These are phyloP conservation scores for Saturnispora bothae DNA, from an alignment of 805 yeast species.

Conservation along the genomic window DNA sequence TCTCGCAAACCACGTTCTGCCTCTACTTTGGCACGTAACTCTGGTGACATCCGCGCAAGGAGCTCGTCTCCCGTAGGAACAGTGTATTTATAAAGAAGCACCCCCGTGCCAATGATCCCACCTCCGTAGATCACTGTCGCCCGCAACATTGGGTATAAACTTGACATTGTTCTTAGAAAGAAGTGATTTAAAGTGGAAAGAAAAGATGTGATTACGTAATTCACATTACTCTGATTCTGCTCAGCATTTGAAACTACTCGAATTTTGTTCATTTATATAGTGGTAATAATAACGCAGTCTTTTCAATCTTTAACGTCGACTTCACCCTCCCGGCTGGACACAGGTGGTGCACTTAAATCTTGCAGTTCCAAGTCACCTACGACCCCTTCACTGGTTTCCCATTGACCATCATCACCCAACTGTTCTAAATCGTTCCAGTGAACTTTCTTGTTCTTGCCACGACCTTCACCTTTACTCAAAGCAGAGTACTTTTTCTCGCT, in stretches of 20 bases:
- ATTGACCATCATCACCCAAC: conserved; percentile 8
- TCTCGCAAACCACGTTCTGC: conserved; percentile 49
- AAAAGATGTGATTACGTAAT: too few species aligned
- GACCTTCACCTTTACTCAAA: conserved; percentile 2
- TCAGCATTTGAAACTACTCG: too few species aligned
- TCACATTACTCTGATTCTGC: too few species aligned
- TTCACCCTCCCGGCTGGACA: not conserved
- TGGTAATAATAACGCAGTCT: not conserved
- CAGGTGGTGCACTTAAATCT: not conserved
- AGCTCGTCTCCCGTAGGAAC: conserved; percentile 82
- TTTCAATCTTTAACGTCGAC: too few species aligned
- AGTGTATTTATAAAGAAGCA: conserved; percentile 55
- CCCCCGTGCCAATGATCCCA: conserved; percentile 66
- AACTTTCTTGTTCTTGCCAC: conserved; percentile 25
- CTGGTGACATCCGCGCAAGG: conserved; percentile 69
- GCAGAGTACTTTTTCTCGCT: conserved; percentile 5
- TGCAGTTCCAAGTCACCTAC: not conserved
- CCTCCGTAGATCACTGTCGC: conserved; percentile 37
- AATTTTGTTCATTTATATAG: too few species aligned
- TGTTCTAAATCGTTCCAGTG: conserved; percentile 23
- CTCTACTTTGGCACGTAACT: conserved; percentile 66
- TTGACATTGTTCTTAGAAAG: not conserved
- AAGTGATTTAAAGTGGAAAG: too few species aligned
- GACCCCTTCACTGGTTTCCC: not conserved
- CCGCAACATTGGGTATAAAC: conserved; percentile 18